Conservation (phyloP, 2,329 filamentous ascomycete species). For the Fusarium sp. region DNA sequence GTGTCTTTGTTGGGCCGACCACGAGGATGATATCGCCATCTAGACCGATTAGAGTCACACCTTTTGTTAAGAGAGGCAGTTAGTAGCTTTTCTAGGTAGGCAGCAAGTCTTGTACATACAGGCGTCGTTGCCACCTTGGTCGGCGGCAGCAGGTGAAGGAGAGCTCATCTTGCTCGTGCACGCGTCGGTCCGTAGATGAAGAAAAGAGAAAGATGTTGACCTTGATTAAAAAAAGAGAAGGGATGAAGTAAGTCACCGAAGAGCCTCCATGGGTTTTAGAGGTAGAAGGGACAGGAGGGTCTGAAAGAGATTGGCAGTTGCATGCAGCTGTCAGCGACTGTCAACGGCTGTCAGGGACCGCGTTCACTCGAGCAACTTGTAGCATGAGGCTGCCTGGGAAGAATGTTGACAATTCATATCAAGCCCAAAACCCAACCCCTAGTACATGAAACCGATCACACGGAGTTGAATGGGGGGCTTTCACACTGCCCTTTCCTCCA, state of each 20-base stretch:
- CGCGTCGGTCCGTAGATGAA: neutral
- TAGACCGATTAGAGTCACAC: rapidly evolving
- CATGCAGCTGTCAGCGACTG: neutral
- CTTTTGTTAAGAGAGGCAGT: neutral
- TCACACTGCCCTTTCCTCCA: too few relatives aligned
- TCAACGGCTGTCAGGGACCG: too few relatives aligned
- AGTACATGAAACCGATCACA: too few relatives aligned
- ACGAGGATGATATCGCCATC: constrained; percentile 7
- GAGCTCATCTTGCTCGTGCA: neutral
- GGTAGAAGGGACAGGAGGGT: neutral
- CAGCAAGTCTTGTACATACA: neutral
- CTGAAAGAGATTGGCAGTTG: neutral
- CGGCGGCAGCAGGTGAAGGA: neutral
- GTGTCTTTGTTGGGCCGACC: neutral
- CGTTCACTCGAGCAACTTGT: too few relatives aligned
- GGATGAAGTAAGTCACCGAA: neutral
- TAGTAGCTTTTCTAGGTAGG: neutral
- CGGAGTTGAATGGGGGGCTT: too few relatives aligned
- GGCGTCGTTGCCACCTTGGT: neutral
- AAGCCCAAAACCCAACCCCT: too few relatives aligned
- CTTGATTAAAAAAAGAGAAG: neutral
- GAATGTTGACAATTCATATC: too few relatives aligned
- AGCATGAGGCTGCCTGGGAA: too few relatives aligned
- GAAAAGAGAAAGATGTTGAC: neutral
- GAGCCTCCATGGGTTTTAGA: neutral